Percentiles rank a stretch among this genome's conserved stretches.
phyloP scores from a whole-genome alignment of 768 basidiomycete genomes.

The Rhizopogon vulgaris region DNA sequence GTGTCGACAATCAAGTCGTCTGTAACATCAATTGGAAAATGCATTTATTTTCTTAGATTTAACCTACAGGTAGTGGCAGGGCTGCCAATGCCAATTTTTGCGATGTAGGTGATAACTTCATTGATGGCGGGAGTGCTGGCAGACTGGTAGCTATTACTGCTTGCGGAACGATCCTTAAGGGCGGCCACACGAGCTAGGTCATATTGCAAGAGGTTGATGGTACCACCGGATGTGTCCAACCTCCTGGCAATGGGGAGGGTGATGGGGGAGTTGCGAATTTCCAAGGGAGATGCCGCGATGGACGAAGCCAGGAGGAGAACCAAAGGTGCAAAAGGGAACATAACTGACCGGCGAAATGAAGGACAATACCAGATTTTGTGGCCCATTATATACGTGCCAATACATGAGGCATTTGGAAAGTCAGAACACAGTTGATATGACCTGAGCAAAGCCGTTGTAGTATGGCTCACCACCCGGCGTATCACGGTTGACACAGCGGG shows the following conservation, averaged over 20 bases:
- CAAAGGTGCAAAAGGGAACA: conserved; percentile 34
- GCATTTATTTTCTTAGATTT: not conserved
- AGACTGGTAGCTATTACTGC: conserved; percentile 10
- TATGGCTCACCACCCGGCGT: too few species aligned
- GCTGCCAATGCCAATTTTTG: conserved; percentile 46
- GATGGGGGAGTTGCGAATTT: conserved; percentile 33
- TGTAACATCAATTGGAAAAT: conserved; percentile 15
- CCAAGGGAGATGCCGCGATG: conserved; percentile 38
- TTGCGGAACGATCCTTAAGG: conserved; percentile 31
- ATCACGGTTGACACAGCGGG: too few species aligned
- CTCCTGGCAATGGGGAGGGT: conserved; percentile 46
- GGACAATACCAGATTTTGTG: not conserved
- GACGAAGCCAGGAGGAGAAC: conserved; percentile 41
- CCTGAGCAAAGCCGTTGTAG: too few species aligned
- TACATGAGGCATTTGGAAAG: not conserved
- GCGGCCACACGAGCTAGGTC: conserved; percentile 46
- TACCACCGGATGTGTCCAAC: conserved; percentile 42
- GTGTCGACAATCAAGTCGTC: conserved; percentile 56
- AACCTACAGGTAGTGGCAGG: conserved; percentile 46
- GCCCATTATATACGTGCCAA: not conserved
- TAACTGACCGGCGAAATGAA: conserved; percentile 12
- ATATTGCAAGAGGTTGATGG: conserved; percentile 40
- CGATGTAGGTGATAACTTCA: conserved; percentile 23
- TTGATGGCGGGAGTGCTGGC: conserved; percentile 35
- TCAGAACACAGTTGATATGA: too few species aligned